Evolutionary conservation across 352 stramenopile genomes (phyloP).

Genomic region (Phytophthora rubi): DNA sequence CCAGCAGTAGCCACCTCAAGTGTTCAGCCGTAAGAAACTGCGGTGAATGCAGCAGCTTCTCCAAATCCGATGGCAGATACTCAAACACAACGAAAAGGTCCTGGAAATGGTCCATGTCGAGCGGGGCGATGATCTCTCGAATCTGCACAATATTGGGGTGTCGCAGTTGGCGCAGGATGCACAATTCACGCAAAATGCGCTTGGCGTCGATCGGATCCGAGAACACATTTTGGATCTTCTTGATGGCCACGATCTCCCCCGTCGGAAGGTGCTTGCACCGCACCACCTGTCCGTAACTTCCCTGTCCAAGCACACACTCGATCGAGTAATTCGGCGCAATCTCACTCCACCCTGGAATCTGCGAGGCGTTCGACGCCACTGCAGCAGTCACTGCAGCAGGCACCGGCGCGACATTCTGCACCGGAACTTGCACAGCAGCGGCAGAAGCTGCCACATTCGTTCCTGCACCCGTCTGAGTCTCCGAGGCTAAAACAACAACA

Average conservation of each 20-base stretch:
- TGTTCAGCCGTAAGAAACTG: conserved; percentile 88
- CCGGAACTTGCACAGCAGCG: neutral
- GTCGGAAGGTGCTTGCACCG: conserved; percentile 88
- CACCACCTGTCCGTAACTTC: conserved; percentile 88
- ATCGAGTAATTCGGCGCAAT: conserved; percentile 87
- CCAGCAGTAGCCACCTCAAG: conserved; percentile 83
- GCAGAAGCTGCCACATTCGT: conserved; percentile 17
- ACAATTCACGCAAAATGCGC: conserved; percentile 84
- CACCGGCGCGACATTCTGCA: conserved; percentile 22
- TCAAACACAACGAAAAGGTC: conserved; percentile 89
- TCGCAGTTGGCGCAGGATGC: conserved; percentile 82
- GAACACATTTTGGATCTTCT: conserved; percentile 91
- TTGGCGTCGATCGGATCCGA: conserved; percentile 89
- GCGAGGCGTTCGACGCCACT: conserved; percentile 66
- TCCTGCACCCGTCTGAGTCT: conserved; percentile 15
- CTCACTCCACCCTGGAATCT: conserved; percentile 83
- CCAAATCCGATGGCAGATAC: conserved; percentile 83
- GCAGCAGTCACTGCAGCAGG: conserved; percentile 19
- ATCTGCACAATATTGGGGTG: conserved; percentile 91
- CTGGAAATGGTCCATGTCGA: conserved; percentile 77
- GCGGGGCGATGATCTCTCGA: conserved; percentile 84
- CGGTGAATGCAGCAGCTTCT: conserved; percentile 86
- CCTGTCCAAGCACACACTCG: conserved; percentile 84
- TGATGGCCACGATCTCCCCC: conserved; percentile 89
- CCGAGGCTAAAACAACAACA: conserved; percentile 29